Evolutionary conservation across 2,329 filamentous ascomycete species (phyloP).

Genomic region (Furcasterigmium furcatum): DNA sequence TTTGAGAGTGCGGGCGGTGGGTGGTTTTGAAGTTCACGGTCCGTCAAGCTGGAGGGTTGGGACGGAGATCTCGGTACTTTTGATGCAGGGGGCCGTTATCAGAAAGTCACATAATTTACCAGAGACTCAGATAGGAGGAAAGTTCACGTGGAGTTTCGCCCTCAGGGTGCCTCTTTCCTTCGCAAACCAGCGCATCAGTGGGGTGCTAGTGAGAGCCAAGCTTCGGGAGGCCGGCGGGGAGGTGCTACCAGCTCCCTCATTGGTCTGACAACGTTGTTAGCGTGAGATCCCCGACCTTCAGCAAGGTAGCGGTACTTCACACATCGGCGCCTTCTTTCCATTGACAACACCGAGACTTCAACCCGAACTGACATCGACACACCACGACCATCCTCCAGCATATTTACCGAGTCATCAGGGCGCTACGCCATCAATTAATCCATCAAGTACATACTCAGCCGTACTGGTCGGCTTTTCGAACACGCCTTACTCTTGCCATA

Average conservation of each 20-base stretch:
- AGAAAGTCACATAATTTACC: no score
- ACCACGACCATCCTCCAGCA: no score
- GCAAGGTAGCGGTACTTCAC: neutral
- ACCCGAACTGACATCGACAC: no score
- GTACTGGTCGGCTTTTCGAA: no score
- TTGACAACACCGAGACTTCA: no score
- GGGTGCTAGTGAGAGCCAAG: neutral
- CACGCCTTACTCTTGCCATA: no score
- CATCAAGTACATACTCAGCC: no score
- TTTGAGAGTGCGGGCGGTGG: slow-evolving; percentile 2
- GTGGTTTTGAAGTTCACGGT: neutral
- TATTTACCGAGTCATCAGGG: no score
- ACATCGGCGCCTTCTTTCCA: neutral
- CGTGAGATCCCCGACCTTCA: neutral
- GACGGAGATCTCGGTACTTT: neutral
- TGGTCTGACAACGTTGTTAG: neutral
- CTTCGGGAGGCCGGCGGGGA: neutral
- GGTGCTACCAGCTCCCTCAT: neutral
- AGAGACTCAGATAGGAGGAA: no score
- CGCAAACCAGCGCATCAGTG: neutral
- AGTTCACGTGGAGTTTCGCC: neutral
- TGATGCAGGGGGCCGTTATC: neutral
- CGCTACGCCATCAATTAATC: no score
- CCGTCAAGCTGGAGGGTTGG: neutral
- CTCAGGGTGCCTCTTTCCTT: neutral